Percentiles rank a stretch among this genome's conserved stretches.
Conservation (phyloP, 805 yeast species). For the Saturnispora ahearnii region DNA sequence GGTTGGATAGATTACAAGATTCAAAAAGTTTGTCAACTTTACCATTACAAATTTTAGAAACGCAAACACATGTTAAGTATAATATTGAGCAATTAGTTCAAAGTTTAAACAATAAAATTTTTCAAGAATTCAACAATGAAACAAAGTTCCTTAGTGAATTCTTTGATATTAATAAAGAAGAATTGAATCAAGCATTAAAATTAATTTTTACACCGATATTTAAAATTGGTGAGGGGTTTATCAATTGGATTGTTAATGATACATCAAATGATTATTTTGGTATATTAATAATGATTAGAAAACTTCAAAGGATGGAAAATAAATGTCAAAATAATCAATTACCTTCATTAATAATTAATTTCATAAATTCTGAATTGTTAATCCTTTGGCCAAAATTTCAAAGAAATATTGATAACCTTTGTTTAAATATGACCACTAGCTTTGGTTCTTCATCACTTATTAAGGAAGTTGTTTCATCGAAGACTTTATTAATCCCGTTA, state of each 20-base stretch:
- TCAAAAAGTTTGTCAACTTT: constrained; percentile 46
- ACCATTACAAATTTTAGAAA: constrained; percentile 72
- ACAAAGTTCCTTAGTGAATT: constrained; percentile 65
- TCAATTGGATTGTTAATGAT: constrained; percentile 31
- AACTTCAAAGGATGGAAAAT: constrained; percentile 55
- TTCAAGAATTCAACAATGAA: constrained; percentile 73
- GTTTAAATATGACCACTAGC: constrained; percentile 55
- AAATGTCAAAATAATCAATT: constrained; percentile 61
- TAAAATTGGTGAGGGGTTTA: constrained; percentile 38
- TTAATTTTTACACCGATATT: constrained; percentile 47
- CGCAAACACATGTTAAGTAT: constrained; percentile 26
- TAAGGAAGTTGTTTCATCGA: constrained; percentile 15
- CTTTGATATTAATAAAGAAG: constrained; percentile 40
- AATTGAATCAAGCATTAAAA: constrained; percentile 37
- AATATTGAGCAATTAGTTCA: constrained; percentile 69
- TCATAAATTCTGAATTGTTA: constrained; percentile 55
- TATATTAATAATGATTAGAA: constrained; percentile 60
- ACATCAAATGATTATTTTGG: constrained; percentile 67
- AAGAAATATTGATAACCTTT: constrained; percentile 63
- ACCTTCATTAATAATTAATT: constrained; percentile 57
- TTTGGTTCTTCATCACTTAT: constrained; percentile 32
- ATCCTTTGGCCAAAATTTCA: constrained; percentile 84
- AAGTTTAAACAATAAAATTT: constrained; percentile 61
- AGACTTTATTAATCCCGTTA: constrained; percentile 38
- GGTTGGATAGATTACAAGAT: constrained; percentile 44